Evolutionary conservation across 2,329 filamentous ascomycete species (phyloP).

Genomic region (Trichoderma endophyticum): DNA sequence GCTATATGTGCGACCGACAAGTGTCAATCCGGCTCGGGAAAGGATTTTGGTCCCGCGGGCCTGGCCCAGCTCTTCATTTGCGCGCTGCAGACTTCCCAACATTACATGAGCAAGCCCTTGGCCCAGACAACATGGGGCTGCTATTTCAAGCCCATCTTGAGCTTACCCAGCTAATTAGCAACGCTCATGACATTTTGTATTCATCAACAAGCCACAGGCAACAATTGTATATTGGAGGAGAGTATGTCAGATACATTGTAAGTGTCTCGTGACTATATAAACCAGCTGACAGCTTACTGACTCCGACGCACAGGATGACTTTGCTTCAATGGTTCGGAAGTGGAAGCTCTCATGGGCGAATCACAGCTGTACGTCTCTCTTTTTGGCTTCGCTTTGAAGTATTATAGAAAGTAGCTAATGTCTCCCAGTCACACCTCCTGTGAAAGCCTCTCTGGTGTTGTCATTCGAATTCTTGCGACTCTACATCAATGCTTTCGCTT

Average conservation of each 20-base stretch:
- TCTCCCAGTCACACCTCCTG: neutral
- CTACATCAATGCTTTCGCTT: neutral
- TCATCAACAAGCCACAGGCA: neutral
- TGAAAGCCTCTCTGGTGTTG: neutral
- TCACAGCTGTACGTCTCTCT: neutral
- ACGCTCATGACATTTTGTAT: neutral
- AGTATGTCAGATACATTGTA: neutral
- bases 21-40: constrained; percentile 1
- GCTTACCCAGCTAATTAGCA: neutral
- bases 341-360: constrained; percentile 2
- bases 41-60: neutral
- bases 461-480: neutral
- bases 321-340: constrained; percentile 2
- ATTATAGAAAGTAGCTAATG: neutral
- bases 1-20: neutral
- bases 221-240: neutral
- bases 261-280: neutral
- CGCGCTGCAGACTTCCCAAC: neutral
- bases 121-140: neutral
- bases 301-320: neutral
- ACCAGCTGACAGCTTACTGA: neutral
- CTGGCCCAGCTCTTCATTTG: neutral
- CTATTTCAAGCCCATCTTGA: neutral
- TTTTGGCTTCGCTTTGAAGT: neutral
- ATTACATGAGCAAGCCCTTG: neutral